Evolutionary conservation across 257 asterid genomes (phyloP).

Genomic region (Solanum sejunctum): DNA sequence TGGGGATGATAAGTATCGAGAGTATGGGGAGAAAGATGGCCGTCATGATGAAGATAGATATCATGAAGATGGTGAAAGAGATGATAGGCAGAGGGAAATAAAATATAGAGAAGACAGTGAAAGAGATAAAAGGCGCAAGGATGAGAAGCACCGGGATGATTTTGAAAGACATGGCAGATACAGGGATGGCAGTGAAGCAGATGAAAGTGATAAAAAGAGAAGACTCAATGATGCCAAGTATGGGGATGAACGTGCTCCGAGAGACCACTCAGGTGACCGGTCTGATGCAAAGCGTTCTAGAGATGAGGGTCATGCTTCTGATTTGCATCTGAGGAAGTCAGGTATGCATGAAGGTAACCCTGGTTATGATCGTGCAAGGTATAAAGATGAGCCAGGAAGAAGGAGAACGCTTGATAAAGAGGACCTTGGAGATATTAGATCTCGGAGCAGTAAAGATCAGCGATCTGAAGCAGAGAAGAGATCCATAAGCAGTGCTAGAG

Average conservation of each 20-base stretch:
- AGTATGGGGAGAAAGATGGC: slow-evolving; percentile 48
- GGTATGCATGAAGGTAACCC: slow-evolving; percentile 54
- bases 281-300: slow-evolving; percentile 50
- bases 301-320: slow-evolving; percentile 54
- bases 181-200: slow-evolving; percentile 52
- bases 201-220: slow-evolving; percentile 57
- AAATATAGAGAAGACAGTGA: slow-evolving; percentile 44
- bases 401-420: slow-evolving; percentile 60
- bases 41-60: slow-evolving; percentile 48
- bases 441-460: slow-evolving; percentile 56
- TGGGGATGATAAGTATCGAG: slow-evolving; percentile 47
- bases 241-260: slow-evolving; percentile 45
- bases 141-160: slow-evolving; percentile 55
- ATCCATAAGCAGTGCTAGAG: slow-evolving; percentile 32
- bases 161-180: slow-evolving; percentile 38
- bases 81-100: slow-evolving; percentile 31
- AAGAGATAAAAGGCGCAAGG: slow-evolving; percentile 44
- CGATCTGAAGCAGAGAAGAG: slow-evolving; percentile 56
- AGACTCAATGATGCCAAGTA: slow-evolving; percentile 50
- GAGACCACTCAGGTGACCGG: slow-evolving; percentile 61
- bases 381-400: slow-evolving; percentile 64
- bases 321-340: slow-evolving; percentile 46
- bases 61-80: slow-evolving; percentile 55
- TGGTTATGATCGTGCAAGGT: slow-evolving; percentile 45
- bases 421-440: slow-evolving; percentile 54